Evolutionary conservation across 495 filamentous ascomycete genomes (phyloP).

Genomic region (Penicillium coprophilum): DNA sequence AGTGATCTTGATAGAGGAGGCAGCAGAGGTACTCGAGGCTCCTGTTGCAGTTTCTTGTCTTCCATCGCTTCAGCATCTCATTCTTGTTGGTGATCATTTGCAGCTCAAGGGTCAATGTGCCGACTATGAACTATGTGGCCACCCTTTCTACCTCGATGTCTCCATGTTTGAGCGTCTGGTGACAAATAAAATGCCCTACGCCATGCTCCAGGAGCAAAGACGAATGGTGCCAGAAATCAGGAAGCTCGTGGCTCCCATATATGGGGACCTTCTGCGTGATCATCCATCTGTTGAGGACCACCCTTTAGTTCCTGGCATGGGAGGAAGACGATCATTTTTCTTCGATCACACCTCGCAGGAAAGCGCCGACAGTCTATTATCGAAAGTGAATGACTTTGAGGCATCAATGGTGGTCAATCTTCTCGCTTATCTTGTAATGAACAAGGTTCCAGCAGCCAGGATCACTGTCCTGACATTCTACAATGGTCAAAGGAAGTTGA

Average conservation of each 20-base stretch:
- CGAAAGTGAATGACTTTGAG: slow-evolving; percentile 71
- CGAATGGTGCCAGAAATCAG: slow-evolving; percentile 76
- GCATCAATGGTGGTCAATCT: slow-evolving; percentile 76
- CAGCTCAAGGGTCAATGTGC: slow-evolving; percentile 67
- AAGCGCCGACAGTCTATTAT: slow-evolving; percentile 59
- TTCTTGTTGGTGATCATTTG: slow-evolving; percentile 74
- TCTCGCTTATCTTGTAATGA: slow-evolving; percentile 68
- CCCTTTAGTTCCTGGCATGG: slow-evolving; percentile 76
- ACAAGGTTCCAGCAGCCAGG: slow-evolving; percentile 54
- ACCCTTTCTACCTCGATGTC: slow-evolving; percentile 62
- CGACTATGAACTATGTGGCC: slow-evolving; percentile 51
- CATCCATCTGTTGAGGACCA: slow-evolving; percentile 64
- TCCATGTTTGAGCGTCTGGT: slow-evolving; percentile 81
- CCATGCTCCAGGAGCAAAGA: slow-evolving; percentile 59
- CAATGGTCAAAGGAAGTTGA: slow-evolving; percentile 73
- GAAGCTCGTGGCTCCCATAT: slow-evolving; percentile 62
- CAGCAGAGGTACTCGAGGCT: slow-evolving; percentile 70
- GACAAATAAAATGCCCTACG: slow-evolving; percentile 62
- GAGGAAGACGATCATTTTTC: slow-evolving; percentile 62
- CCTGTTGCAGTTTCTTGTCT: slow-evolving; percentile 63
- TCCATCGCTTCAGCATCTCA: slow-evolving; percentile 67
- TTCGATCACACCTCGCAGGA: slow-evolving; percentile 74
- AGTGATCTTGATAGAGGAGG: slow-evolving; percentile 72
- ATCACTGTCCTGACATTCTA: slow-evolving; percentile 94
- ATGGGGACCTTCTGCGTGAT: slow-evolving; percentile 60